Conservation (phyloP, 129 eudicot genomes). For the Flaveria linearis region DNA sequence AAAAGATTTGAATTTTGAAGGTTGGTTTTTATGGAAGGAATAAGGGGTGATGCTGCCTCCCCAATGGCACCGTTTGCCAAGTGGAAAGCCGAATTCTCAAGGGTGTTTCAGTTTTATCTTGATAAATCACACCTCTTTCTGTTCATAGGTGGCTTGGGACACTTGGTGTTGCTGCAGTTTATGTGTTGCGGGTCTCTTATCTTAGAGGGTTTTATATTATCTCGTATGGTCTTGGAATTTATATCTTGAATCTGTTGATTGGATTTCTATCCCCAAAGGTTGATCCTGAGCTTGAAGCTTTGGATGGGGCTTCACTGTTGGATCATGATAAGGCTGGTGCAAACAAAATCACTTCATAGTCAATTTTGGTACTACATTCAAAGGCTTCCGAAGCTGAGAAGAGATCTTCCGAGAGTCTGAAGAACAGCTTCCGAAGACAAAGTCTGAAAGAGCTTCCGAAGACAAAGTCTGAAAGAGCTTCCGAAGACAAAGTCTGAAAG, state of each 20-base stretch:
- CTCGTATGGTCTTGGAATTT: slow-evolving; percentile 62
- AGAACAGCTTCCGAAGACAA: too few relatives aligned
- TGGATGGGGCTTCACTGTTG: slow-evolving; percentile 58
- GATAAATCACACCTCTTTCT: slow-evolving; percentile 56
- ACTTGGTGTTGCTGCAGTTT: slow-evolving; percentile 43
- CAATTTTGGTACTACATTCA: too few relatives aligned
- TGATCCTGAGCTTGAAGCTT: slow-evolving; percentile 63
- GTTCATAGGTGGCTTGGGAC: slow-evolving; percentile 74
- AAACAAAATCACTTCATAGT: too few relatives aligned
- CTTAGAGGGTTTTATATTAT: slow-evolving; percentile 63
- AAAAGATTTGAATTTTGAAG: background rate
- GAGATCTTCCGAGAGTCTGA: too few relatives aligned
- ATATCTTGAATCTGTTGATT: slow-evolving; percentile 57
- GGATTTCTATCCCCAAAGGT: slow-evolving; percentile 71
- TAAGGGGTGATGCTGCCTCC: slow-evolving; percentile 47
- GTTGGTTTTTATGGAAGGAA: slow-evolving; percentile 46
- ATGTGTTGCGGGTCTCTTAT: slow-evolving; percentile 51
- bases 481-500: too few relatives aligned
- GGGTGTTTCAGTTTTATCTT: slow-evolving; percentile 50
- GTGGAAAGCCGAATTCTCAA: slow-evolving; percentile 50
- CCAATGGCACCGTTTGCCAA: slow-evolving; percentile 47
- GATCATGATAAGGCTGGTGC: too few relatives aligned
- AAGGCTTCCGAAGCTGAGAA: too few relatives aligned
- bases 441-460: too few relatives aligned
- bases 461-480: too few relatives aligned